Evolutionary conservation across 164 flowering plant species (phyloP).

Genomic region (Vitis amurensis): DNA sequence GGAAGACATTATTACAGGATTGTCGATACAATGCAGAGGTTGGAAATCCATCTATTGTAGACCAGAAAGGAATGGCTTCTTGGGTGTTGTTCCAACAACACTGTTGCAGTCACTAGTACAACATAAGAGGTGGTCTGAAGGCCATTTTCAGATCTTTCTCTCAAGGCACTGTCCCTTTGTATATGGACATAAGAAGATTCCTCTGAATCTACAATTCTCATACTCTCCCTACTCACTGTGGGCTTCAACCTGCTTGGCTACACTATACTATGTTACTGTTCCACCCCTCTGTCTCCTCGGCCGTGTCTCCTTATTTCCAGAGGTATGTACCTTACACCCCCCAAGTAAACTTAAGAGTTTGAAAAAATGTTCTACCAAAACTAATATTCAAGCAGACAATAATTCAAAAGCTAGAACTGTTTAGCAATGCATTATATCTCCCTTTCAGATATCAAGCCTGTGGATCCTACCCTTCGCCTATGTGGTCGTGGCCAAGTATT

Average conservation of each 20-base stretch:
- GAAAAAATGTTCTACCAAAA: too few species aligned
- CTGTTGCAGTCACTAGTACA: conserved; percentile 27
- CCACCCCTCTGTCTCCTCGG: conserved; percentile 27
- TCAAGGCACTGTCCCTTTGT: conserved; percentile 26
- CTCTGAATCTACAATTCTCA: conserved; percentile 25
- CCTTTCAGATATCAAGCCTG: conserved; percentile 38
- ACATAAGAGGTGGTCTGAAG: conserved; percentile 37
- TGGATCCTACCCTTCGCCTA: conserved; percentile 52
- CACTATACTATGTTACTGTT: conserved; percentile 20
- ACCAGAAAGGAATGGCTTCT: conserved; percentile 21
- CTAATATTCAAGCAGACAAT: too few species aligned
- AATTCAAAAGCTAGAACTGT: too few species aligned
- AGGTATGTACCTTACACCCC: conserved; percentile 10
- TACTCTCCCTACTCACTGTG: conserved; percentile 24
- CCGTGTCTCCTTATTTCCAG: conserved; percentile 28
- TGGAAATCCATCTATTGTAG: conserved; percentile 21
- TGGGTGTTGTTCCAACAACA: conserved; percentile 30
- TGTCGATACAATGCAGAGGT: conserved; percentile 22
- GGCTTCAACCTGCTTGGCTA: conserved; percentile 28
- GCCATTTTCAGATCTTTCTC: conserved; percentile 29
- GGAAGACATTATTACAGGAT: conserved; percentile 42
- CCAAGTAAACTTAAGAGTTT: too few species aligned
- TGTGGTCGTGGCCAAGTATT: conserved; percentile 20
- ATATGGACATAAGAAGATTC: conserved; percentile 26
- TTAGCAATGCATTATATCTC: not conserved